Evolutionary conservation across 2,329 filamentous ascomycete genomes (phyloP), one percentile per base, ranked within the genome.

Genomic region (Chaetomium globosum): DNA sequence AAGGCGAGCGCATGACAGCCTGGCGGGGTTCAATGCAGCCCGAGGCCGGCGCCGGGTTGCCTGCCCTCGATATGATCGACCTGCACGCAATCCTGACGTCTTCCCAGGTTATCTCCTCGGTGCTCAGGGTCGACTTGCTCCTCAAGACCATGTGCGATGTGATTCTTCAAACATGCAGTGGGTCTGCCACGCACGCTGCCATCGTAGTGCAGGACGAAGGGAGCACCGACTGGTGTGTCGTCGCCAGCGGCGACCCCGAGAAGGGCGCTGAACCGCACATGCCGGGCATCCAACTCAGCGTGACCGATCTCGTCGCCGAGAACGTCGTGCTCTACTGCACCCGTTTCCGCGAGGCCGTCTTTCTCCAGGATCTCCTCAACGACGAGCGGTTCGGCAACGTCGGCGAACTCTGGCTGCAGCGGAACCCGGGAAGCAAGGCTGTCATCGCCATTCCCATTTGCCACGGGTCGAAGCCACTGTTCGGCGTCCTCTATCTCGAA

Each of bases 61-160:
- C 89, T 49, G 87, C 89, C 31, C 82, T 94, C 61, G 91, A 94
- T 77, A 93, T 94, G 88, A 88, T 94, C 73, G 91, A 93, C 75
- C 77, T 93, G 67, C 88, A 91, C 51, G 89, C 89, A 28, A 93
- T 94, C 65, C 80, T 94, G 16, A 87, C 91, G 71, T 91, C 89
- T 2, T 92, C 89, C 10, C 91, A 93, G 73, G 85, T 93, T 52
- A 88, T 94, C 52, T 93, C 90, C 4, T 93, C 90, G 19, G 89
- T 93, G 59, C 77, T 94, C 12, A 85, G 90, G 69, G 85, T 93
- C 13, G 90, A 93, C 68, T 85, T 89, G 71, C 82, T 94, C 4
- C 82, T 93, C 67, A 88, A 89, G 72, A 93, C 90, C 51, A 92
- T 94, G 87, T 91, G 89, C 70, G 87, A 92, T 67, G 91, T 93